phyloP scores from a whole-genome alignment of 1,284 basidiomycete genomes.

The Boletellus dicymbophilus region DNA sequence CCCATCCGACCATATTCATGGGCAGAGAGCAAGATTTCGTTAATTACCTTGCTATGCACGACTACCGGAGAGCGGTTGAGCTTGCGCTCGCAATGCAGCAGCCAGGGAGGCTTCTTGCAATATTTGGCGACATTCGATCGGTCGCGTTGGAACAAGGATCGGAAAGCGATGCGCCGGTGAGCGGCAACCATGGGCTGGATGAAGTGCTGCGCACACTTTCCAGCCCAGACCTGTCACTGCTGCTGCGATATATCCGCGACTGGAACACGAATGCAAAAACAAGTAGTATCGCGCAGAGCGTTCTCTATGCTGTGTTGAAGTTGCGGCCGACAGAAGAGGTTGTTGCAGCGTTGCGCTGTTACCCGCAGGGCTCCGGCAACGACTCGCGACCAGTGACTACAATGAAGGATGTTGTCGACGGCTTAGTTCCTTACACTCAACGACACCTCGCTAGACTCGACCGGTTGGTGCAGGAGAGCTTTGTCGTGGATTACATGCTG shows the following conservation, averaged over 20 bases:
- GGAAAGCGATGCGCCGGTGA: slow-evolving; percentile 41
- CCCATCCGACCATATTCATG: slow-evolving; percentile 3
- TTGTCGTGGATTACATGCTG: slow-evolving; percentile 90
- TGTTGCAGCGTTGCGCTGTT: slow-evolving; percentile 63
- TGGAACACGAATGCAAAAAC: slow-evolving; percentile 96
- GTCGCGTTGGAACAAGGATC: slow-evolving; percentile 23
- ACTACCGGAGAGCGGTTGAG: slow-evolving; percentile 90
- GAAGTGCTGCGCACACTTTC: slow-evolving; percentile 76
- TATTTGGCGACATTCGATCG: slow-evolving; percentile 73
- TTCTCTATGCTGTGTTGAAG: slow-evolving; percentile 85
- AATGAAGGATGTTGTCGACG: slow-evolving; percentile 80
- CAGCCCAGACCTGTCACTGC: slow-evolving; percentile 74
- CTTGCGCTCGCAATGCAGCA: slow-evolving; percentile 93
- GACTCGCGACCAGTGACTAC: slow-evolving; percentile 22
- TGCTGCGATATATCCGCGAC: slow-evolving; percentile 83
- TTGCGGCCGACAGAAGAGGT: slow-evolving; percentile 75
- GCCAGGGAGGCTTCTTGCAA: slow-evolving; percentile 81
- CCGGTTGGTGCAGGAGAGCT: slow-evolving; percentile 88
- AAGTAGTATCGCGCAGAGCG: slow-evolving; percentile 81
- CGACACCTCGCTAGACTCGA: slow-evolving; percentile 88
- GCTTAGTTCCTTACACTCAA: slow-evolving; percentile 91
- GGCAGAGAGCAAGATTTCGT: slow-evolving; percentile 92
- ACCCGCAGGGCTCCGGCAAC: slow-evolving; percentile 19
- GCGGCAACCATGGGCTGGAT: slow-evolving; percentile 77
- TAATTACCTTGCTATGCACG: slow-evolving; percentile 87